Base-by-base conservation (phyloP, 495 filamentous ascomycete genomes). In the Neurospora sp. region DNA sequence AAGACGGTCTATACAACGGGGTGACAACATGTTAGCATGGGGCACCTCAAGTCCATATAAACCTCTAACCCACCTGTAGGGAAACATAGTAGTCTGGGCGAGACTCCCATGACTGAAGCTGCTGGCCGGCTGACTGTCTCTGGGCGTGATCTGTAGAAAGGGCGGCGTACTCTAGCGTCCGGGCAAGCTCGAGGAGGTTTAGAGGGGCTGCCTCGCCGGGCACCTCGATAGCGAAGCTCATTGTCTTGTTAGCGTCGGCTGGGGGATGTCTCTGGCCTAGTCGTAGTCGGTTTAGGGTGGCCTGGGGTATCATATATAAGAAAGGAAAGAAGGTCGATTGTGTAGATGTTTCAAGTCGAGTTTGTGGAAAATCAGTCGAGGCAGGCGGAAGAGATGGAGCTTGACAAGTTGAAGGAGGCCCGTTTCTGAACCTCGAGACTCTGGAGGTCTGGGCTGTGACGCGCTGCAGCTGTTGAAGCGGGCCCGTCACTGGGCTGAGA, bases 101-200 rank as follows among this genome's bases (percentile, higher is more conserved):
- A 31, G 86, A 89, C 80, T 97, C 93, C 96, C 96, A 99, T 72
- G 90, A 83, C 76, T 93, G 87, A 16, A 99, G 89, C 82, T 98
- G 96, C 79, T 92, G 87, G 3, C 90, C 90, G 39, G 91, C 94
- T 12, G 92, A 89, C 78, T 93, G 91, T 39, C 97, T 88, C 75
- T 92, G 90, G 74, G 90, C 89, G 70, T 91, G 89, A 69, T 92
- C 88, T 69, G 86, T 87, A n/a, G 93, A 94, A 31, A 90, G 85
- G 4, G 93, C 93, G 35, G 94, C 95, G 37, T 90, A 86, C 37
- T 89, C 83, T 70, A 98, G 83, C 5, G 90, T 88, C 77, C 90
- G 90, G 76, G 90, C 89, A 5, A 99, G 89, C 77, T 91, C 91
- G 69, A 90, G 85, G 39, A 88, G 86, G 72, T 75, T 86, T 60